Evolutionary conservation across 805 yeast genomes (phyloP).

Genomic region (Candida sonorensis): DNA sequence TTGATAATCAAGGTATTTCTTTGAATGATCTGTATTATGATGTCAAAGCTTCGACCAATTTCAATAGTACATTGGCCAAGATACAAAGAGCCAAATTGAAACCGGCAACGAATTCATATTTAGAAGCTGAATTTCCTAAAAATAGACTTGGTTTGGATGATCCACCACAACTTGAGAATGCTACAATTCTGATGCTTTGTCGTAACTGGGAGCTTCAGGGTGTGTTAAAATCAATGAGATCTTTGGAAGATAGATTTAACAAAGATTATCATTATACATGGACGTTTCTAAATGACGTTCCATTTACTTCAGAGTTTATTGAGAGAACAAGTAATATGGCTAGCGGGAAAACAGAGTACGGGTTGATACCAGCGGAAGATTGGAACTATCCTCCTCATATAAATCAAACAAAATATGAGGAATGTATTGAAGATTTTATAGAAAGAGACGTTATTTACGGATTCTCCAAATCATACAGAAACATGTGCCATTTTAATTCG

Average conservation of each 20-base stretch:
- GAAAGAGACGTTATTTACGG: constrained; percentile 56
- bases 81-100: constrained; percentile 23
- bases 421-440: constrained; percentile 37
- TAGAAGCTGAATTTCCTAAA: constrained; percentile 22
- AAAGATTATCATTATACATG: constrained; percentile 61
- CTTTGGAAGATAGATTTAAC: constrained; percentile 72
- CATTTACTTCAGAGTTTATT: constrained; percentile 57
- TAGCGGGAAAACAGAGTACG: constrained; percentile 62
- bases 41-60: no score
- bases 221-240: constrained; percentile 70
- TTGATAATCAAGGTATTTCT: constrained; percentile 1
- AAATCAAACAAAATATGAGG: constrained; percentile 47
- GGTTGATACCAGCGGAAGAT: constrained; percentile 54
- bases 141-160: no score
- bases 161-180: constrained; percentile 60
- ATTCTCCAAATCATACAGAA: constrained; percentile 61
- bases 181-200: constrained; percentile 82
- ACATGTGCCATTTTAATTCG: constrained; percentile 93
- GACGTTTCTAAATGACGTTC: constrained; percentile 74
- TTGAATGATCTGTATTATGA: constrained; percentile 7
- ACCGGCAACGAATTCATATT: constrained; percentile 34
- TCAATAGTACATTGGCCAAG: constrained; percentile 7
- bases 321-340: constrained; percentile 56
- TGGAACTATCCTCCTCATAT: constrained; percentile 78
- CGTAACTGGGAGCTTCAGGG: constrained; percentile 73